A percentile compares a stretch with the other conserved stretches of the same genome.
These are phyloP conservation scores for Luffa acutangula DNA, from an alignment of 306 rosid genomes.

Conservation along the genomic window DNA sequence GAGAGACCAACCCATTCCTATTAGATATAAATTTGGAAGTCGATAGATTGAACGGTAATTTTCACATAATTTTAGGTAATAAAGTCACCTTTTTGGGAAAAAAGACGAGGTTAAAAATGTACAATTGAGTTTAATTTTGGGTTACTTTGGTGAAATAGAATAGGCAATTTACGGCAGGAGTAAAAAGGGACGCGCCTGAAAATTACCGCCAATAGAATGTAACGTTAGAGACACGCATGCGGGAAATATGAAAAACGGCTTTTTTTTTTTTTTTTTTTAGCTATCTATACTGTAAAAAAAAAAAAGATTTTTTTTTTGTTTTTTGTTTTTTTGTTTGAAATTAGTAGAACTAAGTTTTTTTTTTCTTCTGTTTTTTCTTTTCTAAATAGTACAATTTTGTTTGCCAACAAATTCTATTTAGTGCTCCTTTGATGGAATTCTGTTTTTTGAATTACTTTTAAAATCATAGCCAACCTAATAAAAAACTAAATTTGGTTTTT, in stretches of 20 bases:
- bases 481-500: too few relatives aligned
- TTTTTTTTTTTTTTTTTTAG: neutral
- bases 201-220: neutral
- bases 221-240: neutral
- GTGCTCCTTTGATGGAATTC: neutral
- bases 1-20: too few relatives aligned
- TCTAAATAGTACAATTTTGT: neutral
- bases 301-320: neutral
- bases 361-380: neutral
- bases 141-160: neutral
- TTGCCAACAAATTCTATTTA: neutral
- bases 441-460: too few relatives aligned
- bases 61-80: too few relatives aligned
- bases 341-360: neutral
- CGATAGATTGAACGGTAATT: too few relatives aligned
- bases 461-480: too few relatives aligned
- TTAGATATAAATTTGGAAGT: too few relatives aligned
- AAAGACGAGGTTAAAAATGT: neutral
- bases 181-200: neutral
- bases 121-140: neutral
- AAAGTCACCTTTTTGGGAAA: too few relatives aligned
- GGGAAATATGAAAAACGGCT: neutral
- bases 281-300: neutral
- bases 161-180: neutral
- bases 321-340: neutral